These are phyloP conservation scores for Dalbergia oliveri DNA, from an alignment of 306 rosid species.

Conservation along the genomic window DNA sequence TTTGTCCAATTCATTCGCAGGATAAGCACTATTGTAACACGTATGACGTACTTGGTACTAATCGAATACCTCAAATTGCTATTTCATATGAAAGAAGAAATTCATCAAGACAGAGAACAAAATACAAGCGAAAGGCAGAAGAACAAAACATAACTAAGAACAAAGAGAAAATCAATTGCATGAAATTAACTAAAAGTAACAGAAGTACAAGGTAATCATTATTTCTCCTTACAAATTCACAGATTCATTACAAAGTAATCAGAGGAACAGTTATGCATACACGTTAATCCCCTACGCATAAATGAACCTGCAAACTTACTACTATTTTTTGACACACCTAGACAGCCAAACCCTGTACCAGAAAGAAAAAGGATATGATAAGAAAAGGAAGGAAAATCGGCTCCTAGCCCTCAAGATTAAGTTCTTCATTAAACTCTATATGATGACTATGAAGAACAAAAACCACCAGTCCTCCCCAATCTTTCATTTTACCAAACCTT, in stretches of 20 bases:
- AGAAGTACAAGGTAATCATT: conserved; percentile 46
- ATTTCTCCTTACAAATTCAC: conserved; percentile 47
- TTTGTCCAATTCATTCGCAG: background rate
- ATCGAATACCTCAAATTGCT: background rate
- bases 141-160: background rate
- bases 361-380: background rate
- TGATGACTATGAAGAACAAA: conserved; percentile 38
- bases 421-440: conserved; percentile 12
- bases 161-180: conserved; percentile 23
- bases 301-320: conserved; percentile 52
- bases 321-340: conserved; percentile 42
- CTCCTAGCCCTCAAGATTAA: conserved; percentile 9
- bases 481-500: conserved; percentile 40
- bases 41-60: conserved; percentile 6
- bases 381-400: conserved; percentile 37
- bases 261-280: conserved; percentile 30
- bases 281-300: conserved; percentile 31
- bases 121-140: background rate
- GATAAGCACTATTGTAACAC: background rate
- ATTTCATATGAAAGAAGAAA: background rate
- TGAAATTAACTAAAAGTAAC: conserved; percentile 36
- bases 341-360: conserved; percentile 36
- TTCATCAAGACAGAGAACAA: background rate
- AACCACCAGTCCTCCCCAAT: conserved; percentile 43
- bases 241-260: conserved; percentile 47